Evolutionary conservation across 208 protist genomes (phyloP).

Genomic region (Crithidia fasciculata): DNA sequence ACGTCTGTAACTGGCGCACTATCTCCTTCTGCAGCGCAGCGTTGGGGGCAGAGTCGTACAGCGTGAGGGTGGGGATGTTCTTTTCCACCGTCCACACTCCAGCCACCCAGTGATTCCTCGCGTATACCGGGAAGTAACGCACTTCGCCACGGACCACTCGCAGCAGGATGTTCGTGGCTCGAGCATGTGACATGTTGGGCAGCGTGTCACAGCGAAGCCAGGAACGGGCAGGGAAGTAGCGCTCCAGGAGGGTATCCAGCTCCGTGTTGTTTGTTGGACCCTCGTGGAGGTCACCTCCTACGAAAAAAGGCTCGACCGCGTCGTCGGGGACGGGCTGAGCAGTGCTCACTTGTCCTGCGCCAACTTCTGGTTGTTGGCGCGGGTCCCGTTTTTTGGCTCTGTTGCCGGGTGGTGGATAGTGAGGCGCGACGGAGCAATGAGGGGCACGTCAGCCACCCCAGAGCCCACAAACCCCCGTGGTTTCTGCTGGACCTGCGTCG

Average conservation of each 20-base stretch:
- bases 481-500: neutral
- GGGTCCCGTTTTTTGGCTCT: neutral
- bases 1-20: neutral
- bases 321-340: neutral
- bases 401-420: neutral
- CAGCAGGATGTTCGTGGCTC: neutral
- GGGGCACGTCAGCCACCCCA: neutral
- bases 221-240: neutral
- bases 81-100: neutral
- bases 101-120: neutral
- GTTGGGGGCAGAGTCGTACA: neutral
- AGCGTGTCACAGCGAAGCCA: neutral
- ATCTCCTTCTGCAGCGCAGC: neutral
- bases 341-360: neutral
- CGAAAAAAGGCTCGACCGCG: neutral
- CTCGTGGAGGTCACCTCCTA: neutral
- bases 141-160: neutral
- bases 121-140: neutral
- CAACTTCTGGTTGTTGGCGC: neutral
- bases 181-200: neutral
- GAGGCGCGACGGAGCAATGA: neutral
- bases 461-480: neutral
- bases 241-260: neutral
- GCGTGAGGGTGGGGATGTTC: neutral
- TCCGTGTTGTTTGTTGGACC: neutral